Evolutionary conservation across 1,139 yeast species (phyloP), one percentile per base, ranked within the genome.

Genomic region (Zygosaccharomyces pseudobailii): DNA sequence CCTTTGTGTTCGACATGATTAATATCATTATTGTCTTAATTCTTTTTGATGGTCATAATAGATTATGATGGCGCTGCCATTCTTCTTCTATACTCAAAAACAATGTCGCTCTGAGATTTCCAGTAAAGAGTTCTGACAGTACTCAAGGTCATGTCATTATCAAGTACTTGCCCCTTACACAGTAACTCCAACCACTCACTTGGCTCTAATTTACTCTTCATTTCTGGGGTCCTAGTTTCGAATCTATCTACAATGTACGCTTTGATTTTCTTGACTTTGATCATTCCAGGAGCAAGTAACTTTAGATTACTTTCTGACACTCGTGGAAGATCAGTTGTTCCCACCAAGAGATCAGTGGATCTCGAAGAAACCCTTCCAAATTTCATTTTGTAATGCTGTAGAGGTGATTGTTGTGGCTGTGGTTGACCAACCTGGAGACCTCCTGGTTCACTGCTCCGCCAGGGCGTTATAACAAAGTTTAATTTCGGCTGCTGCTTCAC

Each of bases 91-190:
- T 82, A 85, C 42, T 71, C 67, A 36, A 87, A 65, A 40, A 80
- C 79, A 31, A 89, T 82, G 58, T 89, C 97, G 10, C 92, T 83
- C 54, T 87, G 85, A 36, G 84, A 78, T 62, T 87, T 84, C 97
- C 97, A 90, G 20, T 86, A 75, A 46, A 82, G 74, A 1, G 96
- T 84, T 60, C 92, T 80, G 22, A 89, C 79, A 0, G 96, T 85
- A 37, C 87, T 87, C 52, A 90, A 71, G 0, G 97, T 88, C 82
- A 85, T 79, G 46, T 75, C 78, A 28, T 76, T 73, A 19, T 79
- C 75, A 33, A 90, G 67, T n/a, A 77, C 79, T 54, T 79, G 76
- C 10, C 81, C 95, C 54, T 77, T 80, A 66, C 97, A 90, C 45
- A 78, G 69, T 20, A 90, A 66, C 42, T 79, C 90, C 25, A 90